Evolutionary conservation across 192 early-diverging fungal species (phyloP).

Genomic region (Podila horticola): DNA sequence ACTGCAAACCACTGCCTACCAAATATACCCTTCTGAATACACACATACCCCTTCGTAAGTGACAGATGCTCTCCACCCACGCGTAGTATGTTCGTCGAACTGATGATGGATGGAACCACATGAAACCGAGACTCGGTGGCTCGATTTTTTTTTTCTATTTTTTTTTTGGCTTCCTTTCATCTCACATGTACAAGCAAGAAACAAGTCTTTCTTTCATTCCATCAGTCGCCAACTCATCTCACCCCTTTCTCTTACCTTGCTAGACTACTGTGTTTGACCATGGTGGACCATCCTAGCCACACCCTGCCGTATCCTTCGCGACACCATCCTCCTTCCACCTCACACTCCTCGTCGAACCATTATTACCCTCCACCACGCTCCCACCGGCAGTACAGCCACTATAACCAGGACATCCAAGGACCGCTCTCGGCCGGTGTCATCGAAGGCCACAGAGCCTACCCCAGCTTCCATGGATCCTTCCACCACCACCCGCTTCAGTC

Average conservation of each 20-base stretch:
- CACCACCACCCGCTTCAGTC: constrained; percentile 13
- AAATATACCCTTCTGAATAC: too few species aligned
- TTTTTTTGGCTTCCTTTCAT: neutral
- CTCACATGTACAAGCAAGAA: neutral
- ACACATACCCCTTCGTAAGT: neutral
- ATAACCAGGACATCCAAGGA: constrained; percentile 43
- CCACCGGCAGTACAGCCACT: constrained; percentile 11
- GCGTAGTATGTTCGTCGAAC: neutral
- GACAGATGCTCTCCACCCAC: neutral
- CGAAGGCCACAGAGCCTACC: constrained; percentile 45
- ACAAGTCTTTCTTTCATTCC: neutral
- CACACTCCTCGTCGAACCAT: constrained; percentile 15
- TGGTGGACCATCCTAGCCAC: constrained; percentile 31
- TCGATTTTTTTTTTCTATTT: neutral
- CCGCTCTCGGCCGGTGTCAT: constrained; percentile 42
- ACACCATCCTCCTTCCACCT: constrained; percentile 14
- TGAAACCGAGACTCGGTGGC: neutral
- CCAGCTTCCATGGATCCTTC: constrained; percentile 30
- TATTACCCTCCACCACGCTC: neutral
- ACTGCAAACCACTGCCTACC: too few species aligned
- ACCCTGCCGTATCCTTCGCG: constrained; percentile 9
- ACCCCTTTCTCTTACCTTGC: neutral
- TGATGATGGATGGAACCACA: neutral
- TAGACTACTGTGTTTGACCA: neutral
- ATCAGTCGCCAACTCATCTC: neutral